Evolutionary conservation across 2,329 filamentous ascomycete species (phyloP).

Genomic region (Triangularia verruculosa): DNA sequence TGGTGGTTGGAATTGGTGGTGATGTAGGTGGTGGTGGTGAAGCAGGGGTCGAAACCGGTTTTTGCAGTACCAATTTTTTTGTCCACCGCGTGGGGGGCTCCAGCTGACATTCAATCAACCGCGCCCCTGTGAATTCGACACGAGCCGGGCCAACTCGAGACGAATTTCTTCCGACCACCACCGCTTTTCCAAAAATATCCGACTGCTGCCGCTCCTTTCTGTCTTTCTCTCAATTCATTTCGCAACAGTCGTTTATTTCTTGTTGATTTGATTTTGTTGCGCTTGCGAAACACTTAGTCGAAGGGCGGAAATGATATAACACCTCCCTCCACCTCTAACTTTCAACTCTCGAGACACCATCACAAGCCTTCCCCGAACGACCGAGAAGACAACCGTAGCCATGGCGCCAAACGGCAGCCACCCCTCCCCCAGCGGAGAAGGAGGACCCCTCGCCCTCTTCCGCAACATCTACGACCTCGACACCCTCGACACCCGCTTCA

Average conservation of each 20-base stretch:
- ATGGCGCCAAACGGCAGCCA: conserved; percentile 13
- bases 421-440: conserved; percentile 12
- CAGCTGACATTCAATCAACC: neutral
- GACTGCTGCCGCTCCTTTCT: neutral
- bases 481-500: conserved; percentile 48
- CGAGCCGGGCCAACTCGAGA: neutral
- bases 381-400: neutral
- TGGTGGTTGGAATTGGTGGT: too few species aligned
- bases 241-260: neutral
- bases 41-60: too few species aligned
- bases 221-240: neutral
- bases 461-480: conserved; percentile 50
- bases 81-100: too few species aligned
- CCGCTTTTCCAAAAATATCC: neutral
- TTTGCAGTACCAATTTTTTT: too few species aligned
- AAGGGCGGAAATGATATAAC: conserved; percentile 6
- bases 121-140: neutral
- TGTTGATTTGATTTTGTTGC: neutral
- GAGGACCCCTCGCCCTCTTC: conserved; percentile 43
- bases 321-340: neutral
- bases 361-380: neutral
- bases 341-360: neutral
- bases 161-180: neutral
- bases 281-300: neutral
- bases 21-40: too few species aligned